These are phyloP conservation scores for Tetracladium maxilliforme DNA, from an alignment of 2,329 filamentous ascomycete genomes.

Conservation along the genomic window DNA sequence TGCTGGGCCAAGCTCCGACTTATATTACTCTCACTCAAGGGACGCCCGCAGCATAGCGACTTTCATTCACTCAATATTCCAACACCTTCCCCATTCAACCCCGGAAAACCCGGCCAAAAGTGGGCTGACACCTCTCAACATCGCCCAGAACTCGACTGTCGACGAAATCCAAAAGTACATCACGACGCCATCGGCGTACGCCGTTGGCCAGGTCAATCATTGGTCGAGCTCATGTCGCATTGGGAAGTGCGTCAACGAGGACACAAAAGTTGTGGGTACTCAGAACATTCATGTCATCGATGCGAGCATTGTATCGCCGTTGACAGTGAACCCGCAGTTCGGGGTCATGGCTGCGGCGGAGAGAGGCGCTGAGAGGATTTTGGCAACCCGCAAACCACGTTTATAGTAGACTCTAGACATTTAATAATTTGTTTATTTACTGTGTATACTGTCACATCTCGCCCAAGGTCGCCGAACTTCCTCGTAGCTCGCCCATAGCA, in stretches of 20 bases:
- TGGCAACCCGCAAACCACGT: too few species aligned
- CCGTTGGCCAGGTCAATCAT: constrained; percentile 33
- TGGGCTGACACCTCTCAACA: constrained; percentile 30
- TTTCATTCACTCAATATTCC: constrained; percentile 35
- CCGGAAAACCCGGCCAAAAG: constrained; percentile 26
- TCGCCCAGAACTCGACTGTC: constrained; percentile 26
- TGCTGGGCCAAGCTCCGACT: constrained; percentile 21
- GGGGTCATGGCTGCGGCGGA: constrained; percentile 38
- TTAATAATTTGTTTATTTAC: too few species aligned
- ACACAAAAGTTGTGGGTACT: constrained; percentile 30
- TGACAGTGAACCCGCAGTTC: constrained; percentile 39
- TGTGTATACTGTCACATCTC: too few species aligned
- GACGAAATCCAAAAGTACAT: constrained; percentile 33
- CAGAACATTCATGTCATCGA: constrained; percentile 35
- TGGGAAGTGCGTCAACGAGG: constrained; percentile 29
- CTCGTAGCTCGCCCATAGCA: too few species aligned
- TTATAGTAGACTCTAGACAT: too few species aligned
- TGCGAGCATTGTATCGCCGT: constrained; percentile 29
- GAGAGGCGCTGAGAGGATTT: constrained; percentile 31
- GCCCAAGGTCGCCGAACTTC: too few species aligned
- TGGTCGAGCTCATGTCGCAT: constrained; percentile 36
- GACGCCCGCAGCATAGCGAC: constrained; percentile 31
- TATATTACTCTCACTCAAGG: constrained; percentile 30
- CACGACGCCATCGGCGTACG: constrained; percentile 29
- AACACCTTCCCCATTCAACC: constrained; percentile 26